Evolutionary conservation across 2,329 filamentous ascomycete species (phyloP).

Genomic region (Nemania serpens): DNA sequence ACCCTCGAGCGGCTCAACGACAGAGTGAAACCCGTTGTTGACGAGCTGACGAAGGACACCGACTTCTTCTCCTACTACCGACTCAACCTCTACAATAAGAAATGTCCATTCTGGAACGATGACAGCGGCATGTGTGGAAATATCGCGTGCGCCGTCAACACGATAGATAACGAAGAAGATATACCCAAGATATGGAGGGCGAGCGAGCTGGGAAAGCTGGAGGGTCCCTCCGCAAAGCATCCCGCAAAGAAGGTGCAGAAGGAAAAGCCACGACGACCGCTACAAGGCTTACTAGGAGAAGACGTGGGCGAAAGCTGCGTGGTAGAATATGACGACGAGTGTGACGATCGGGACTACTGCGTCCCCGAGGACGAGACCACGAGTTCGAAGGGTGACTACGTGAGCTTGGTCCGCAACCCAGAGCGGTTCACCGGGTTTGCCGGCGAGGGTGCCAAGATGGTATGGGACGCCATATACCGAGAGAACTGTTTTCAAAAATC

Average conservation of each 20-base stretch:
- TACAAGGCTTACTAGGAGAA: slow-evolving; percentile 83
- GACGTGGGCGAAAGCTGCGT: slow-evolving; percentile 94
- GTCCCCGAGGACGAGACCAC: slow-evolving; percentile 92
- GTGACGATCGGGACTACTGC: slow-evolving; percentile 95
- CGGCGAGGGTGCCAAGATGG: slow-evolving; percentile 81
- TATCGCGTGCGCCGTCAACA: slow-evolving; percentile 93
- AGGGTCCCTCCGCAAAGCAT: slow-evolving; percentile 89
- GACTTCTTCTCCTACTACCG: slow-evolving; percentile 99
- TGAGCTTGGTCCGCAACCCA: slow-evolving; percentile 89
- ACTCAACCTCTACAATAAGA: slow-evolving; percentile 90
- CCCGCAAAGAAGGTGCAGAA: slow-evolving; percentile 75
- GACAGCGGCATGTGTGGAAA: slow-evolving; percentile 94
- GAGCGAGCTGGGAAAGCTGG: slow-evolving; percentile 87
- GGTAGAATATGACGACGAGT: slow-evolving; percentile 96
- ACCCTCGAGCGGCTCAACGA: slow-evolving; percentile 85
- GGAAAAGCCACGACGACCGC: slow-evolving; percentile 71
- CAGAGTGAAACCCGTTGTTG: slow-evolving; percentile 74
- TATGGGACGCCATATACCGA: slow-evolving; percentile 96
- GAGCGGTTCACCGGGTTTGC: slow-evolving; percentile 95
- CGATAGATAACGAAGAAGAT: slow-evolving; percentile 91
- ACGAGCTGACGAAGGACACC: slow-evolving; percentile 81
- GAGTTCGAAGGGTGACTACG: slow-evolving; percentile 89
- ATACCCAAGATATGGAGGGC: slow-evolving; percentile 91
- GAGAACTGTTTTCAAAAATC: slow-evolving; percentile 91
- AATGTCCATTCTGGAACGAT: slow-evolving; percentile 96